Conservation (phyloP, 2,329 filamentous ascomycete species). For the Phaeoacremonium minimum region DNA sequence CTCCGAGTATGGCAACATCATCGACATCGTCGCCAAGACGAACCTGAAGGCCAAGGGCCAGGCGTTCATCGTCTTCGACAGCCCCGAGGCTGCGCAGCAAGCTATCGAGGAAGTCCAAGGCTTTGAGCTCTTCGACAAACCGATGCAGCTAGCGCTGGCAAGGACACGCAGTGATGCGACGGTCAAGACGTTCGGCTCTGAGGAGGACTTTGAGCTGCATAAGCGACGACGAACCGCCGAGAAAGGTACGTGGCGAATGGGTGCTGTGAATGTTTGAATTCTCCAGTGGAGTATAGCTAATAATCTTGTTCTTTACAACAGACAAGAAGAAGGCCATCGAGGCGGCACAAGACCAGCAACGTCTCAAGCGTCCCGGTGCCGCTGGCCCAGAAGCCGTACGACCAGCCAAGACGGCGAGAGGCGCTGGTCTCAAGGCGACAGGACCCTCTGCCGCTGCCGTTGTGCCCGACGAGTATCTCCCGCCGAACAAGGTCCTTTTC, state of each 20-base stretch:
- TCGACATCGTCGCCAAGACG: conserved; percentile 68
- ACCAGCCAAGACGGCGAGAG: conserved; percentile 66
- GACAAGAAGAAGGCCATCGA: conserved; percentile 78
- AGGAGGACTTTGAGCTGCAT: conserved; percentile 82
- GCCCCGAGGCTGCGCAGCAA: conserved; percentile 68
- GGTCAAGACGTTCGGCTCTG: conserved; percentile 66
- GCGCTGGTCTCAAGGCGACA: conserved; percentile 72
- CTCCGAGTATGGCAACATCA: conserved; percentile 77
- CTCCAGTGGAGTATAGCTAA: conserved; percentile 1
- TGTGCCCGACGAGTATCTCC: conserved; percentile 95
- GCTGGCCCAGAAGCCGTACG: conserved; percentile 46
- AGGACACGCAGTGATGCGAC: conserved; percentile 84
- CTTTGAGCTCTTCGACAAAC: conserved; percentile 89
- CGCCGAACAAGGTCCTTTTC: conserved; percentile 95
- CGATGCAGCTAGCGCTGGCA: conserved; percentile 80
- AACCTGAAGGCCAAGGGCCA: conserved; percentile 93
- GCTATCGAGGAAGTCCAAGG: conserved; percentile 89
- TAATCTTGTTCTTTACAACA: conserved; percentile 20
- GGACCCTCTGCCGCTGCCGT: conserved; percentile 63
- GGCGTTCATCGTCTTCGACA: conserved; percentile 90
- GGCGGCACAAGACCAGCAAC: conserved; percentile 72
- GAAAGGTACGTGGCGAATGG: conserved; percentile 74
- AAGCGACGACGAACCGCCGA: conserved; percentile 80
- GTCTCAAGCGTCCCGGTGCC: conserved; percentile 59
- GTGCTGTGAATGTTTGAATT: conserved; percentile 3